Evolutionary conservation across 768 basidiomycete species (phyloP).

Genomic region (Agrocybe chaxingu): DNA sequence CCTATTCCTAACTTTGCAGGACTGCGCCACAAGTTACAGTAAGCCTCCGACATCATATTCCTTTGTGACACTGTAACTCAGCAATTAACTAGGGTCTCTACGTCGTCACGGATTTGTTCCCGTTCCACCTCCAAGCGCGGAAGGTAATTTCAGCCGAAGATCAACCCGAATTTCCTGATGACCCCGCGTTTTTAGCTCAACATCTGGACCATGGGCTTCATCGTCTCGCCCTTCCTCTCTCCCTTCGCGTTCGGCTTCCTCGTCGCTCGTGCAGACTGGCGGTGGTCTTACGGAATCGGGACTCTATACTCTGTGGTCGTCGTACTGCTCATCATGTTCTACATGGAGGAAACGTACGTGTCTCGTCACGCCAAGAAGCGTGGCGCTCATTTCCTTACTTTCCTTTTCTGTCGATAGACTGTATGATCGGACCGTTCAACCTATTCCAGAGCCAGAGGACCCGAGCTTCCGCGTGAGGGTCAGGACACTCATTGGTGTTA

Average conservation of each 20-base stretch:
- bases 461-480: slow-evolving; percentile 47
- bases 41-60: slow-evolving; percentile 16
- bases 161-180: background rate
- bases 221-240: slow-evolving; percentile 60
- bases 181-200: slow-evolving; percentile 41
- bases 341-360: slow-evolving; percentile 64
- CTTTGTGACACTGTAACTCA: background rate
- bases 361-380: background rate
- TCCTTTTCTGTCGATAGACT: slow-evolving; percentile 33
- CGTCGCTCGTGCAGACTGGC: slow-evolving; percentile 54
- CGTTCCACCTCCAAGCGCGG: slow-evolving; percentile 67
- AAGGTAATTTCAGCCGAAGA: slow-evolving; percentile 36
- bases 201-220: slow-evolving; percentile 72
- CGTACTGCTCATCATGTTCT: slow-evolving; percentile 52
- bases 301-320: slow-evolving; percentile 56
- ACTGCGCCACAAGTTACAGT: slow-evolving; percentile 63
- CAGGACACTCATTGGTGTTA: slow-evolving; percentile 62
- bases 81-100: slow-evolving; percentile 44
- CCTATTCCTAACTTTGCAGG: slow-evolving; percentile 18
- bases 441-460: slow-evolving; percentile 40
- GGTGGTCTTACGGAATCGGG: slow-evolving; percentile 68
- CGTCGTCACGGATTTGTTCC: slow-evolving; percentile 60
- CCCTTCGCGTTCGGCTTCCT: slow-evolving; percentile 70
- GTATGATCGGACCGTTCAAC: slow-evolving; percentile 57
- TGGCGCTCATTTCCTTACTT: background rate